Evolutionary conservation across 495 filamentous ascomycete species (phyloP), one percentile per base, ranked within the genome.

Genomic region (Xanthoparmelia taractica): DNA sequence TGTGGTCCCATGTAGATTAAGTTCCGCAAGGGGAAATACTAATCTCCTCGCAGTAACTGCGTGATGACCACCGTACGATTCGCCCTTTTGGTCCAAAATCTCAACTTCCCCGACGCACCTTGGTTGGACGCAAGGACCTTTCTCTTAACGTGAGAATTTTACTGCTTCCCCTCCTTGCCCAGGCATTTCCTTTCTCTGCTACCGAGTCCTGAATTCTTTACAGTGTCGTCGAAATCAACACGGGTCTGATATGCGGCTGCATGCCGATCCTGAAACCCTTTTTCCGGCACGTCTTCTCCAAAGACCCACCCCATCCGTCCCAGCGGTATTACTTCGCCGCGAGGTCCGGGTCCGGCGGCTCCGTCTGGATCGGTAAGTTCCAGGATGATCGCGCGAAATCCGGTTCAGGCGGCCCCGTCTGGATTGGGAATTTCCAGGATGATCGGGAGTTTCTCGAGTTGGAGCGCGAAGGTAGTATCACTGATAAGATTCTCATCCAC

Each of bases 201-300:
- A 3, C 45, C 27, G 45, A n/a, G n/a, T n/a, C n/a, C n/a, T n/a
- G n/a, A n/a, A 23, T 31, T 18, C 48, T 7, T 15, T 1, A 70
- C 55, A 74, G 72, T 7, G 72, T 74, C 11, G 67, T 76, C 58
- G 74, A 76, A 50, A 70, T 75, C 20, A 76, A 75, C 66, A 75
- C 74, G 5, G 74, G 74, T 23, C 60, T 76, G 0, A 76, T 76
- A 8, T 76, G 74, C 57, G 71, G 71, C 40, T 75, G 74, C 58
- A 71, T 65, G 18, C 71, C 73, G 3, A 69, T 73, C 2, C 71
- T 76, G 45, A 72, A 66, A 18, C 73, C 71, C 67, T 83, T 85
- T 11, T 58, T 58, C 38, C 10, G 34, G 1, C 56, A 58, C 27
- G 5, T 37, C 56, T 15, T 58, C 20, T 41, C 34, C 2, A 37